Base-by-base conservation (phyloP, 2,329 filamentous ascomycete species). In the Ploettnerulaceae sp. region DNA sequence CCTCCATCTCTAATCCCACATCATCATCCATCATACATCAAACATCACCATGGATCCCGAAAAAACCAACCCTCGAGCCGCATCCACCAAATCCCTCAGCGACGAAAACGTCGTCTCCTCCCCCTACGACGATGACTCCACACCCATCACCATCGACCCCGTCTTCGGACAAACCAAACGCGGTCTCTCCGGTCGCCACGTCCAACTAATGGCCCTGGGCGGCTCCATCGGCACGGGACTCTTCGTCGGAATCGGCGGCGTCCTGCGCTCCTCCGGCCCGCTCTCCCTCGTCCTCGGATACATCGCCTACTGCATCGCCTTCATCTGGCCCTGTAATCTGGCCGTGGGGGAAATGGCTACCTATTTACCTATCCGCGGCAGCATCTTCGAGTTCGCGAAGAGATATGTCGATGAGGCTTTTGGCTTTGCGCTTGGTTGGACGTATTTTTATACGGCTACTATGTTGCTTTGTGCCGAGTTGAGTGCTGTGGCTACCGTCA, bases 401-500 rank as follows among this genome's bases (percentile, higher is more conserved):
- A 66, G 72, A 38, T 66, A 75, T 28, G 67, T 73, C 7, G 74
- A 78, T 54, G 72, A 72, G 6, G 72, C 71, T 0, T 57, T 73
- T 31, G 69, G 69, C 4, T 71, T 71, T 57, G 71, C 71, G 12
- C 61, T 71, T 5, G 71, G 71, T 15, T 73, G 68, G 68, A 66
- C 73, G 28, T 49, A 48, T 15, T 54, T 26, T 3, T 51, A 47
- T 18, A 41, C 22, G 11, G 26, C 46, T 5, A n/a, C 42, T 3
- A 52, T 55, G 51, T 72, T 71, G n/a, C 74, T 80, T 5, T 75
- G 76, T 3, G 70, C 77, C 44, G 80, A 84, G 61, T 79, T 82
- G 52, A 75, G 76, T 1, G 80, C 79, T 7, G 75, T 77, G n/a
- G 75, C 75, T 38, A 74, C 82, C 2, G 65, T 84, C 22, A 80